These are phyloP conservation scores for Graphiopsis chlorocephala DNA, from an alignment of 2,329 filamentous ascomycete genomes.

Conservation along the genomic window DNA sequence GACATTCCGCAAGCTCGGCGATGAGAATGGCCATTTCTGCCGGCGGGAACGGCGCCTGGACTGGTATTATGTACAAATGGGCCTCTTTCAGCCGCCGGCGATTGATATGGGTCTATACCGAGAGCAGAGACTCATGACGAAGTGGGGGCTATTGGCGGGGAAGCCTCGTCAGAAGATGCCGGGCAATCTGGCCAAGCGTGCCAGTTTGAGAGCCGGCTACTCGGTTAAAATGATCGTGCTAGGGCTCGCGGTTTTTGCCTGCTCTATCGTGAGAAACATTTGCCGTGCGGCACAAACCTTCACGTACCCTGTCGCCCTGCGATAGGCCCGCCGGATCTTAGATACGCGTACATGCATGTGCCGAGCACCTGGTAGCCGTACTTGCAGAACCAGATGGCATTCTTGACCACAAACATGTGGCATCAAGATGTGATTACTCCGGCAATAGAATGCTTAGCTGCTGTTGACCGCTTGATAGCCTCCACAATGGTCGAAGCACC, in stretches of 20 bases:
- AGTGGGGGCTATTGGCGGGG: neutral
- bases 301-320: neutral
- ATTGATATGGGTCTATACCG: constrained; percentile 7
- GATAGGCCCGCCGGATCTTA: neutral
- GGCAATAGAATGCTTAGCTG: neutral
- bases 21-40: constrained; percentile 1
- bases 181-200: neutral
- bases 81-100: constrained; percentile 1
- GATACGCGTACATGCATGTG: constrained; percentile 3
- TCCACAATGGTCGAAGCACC: neutral
- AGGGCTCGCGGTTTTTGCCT: constrained; percentile 1
- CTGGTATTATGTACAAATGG: neutral
- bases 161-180: neutral
- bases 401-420: neutral
- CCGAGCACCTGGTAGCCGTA: neutral
- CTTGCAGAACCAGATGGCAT: neutral
- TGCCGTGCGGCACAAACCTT: neutral
- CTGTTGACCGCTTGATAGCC: neutral
- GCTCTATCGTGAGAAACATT: neutral
- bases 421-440: neutral
- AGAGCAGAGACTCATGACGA: constrained; percentile 5
- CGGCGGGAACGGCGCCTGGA: constrained; percentile 6
- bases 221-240: neutral
- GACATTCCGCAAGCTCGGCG: neutral
- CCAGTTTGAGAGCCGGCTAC: neutral